These are phyloP conservation scores for Pythium periplocum DNA, from an alignment of 352 stramenopile genomes.

Conservation along the genomic window DNA sequence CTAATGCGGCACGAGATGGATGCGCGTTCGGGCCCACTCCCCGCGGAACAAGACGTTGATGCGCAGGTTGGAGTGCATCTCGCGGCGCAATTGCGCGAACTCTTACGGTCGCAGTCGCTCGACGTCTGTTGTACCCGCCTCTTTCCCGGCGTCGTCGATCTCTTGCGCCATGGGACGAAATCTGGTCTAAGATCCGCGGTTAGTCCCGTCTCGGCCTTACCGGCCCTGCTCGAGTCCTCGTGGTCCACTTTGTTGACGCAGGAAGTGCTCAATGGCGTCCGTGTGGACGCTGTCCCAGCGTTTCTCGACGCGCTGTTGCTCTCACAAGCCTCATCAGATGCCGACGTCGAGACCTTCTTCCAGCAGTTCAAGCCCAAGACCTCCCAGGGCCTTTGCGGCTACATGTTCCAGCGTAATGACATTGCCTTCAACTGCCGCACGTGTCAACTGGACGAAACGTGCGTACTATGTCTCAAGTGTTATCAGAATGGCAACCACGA, in stretches of 20 bases:
- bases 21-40: conserved; percentile 12
- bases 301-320: conserved; percentile 25
- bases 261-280: conserved; percentile 9
- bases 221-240: conserved; percentile 17
- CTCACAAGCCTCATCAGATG: conserved; percentile 7
- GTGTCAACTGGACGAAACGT: conserved; percentile 97
- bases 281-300: conserved; percentile 12
- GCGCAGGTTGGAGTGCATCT: conserved; percentile 17
- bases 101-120: conserved; percentile 15
- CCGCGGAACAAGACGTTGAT: conserved; percentile 17
- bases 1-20: conserved; percentile 20
- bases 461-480: conserved; percentile 95
- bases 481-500: conserved; percentile 94
- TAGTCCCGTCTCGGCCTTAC: conserved; percentile 7
- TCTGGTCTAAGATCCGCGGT: conserved; percentile 2
- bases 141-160: conserved; percentile 12
- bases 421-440: conserved; percentile 99
- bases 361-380: conserved; percentile 51
- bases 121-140: conserved; percentile 8
- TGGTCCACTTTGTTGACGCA: conserved; percentile 20
- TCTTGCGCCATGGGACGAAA: conserved; percentile 15
- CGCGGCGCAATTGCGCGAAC: conserved; percentile 16
- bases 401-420: conserved; percentile 96
- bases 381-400: conserved; percentile 85
- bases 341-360: conserved; percentile 42